Base-by-base conservation (phyloP, 2,329 filamentous ascomycete species). In the Xylariaceae sp. region DNA sequence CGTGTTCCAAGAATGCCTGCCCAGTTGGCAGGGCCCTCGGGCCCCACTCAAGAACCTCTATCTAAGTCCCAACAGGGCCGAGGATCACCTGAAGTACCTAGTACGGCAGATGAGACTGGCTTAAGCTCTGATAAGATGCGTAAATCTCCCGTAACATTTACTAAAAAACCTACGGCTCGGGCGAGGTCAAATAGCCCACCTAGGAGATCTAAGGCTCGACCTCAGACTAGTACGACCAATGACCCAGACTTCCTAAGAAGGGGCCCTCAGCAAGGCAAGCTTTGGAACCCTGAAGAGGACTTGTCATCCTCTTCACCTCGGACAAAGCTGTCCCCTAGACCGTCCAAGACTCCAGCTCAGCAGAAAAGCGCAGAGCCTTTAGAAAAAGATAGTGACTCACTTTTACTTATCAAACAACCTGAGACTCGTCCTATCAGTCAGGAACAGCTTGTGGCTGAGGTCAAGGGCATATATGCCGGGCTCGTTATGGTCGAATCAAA, bases 401-500 rank as follows among this genome's bases (percentile, higher is more conserved):
- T 39, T 6, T 37, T 37, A 6, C 57, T 67, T 11, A 64, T 70
- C 8, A 65, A 63, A 24, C 62, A 68, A 39, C 66, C 67, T 0
- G 62, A 68, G 26, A 70, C 67, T 4, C 74, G 85, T 0, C 81
- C 84, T 0, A 92, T 94, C 6, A 87, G 86, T 0, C 86, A 91
- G 56, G 87, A 92, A 1, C 88, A 96, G 61, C 77, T 96, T 0
- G 83, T 91, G 0, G 84, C 85, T 0, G 91, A 96, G 64, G 88
- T 95, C 0, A 91, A 91, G 53, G 86, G 86, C 0, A 94, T 94
- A 3, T 96, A 96, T 64, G 85, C 87, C 0, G 91, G 89, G 0
- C 73, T 97, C 0, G 86, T 91, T 0, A 90, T 94, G 84, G 89
- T 96, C 0, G 93, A 97, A 67, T 84, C 83, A 20, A 91, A 94